Conservation (phyloP, 2,329 filamentous ascomycete genomes). For the Paecilomyces variotii region DNA sequence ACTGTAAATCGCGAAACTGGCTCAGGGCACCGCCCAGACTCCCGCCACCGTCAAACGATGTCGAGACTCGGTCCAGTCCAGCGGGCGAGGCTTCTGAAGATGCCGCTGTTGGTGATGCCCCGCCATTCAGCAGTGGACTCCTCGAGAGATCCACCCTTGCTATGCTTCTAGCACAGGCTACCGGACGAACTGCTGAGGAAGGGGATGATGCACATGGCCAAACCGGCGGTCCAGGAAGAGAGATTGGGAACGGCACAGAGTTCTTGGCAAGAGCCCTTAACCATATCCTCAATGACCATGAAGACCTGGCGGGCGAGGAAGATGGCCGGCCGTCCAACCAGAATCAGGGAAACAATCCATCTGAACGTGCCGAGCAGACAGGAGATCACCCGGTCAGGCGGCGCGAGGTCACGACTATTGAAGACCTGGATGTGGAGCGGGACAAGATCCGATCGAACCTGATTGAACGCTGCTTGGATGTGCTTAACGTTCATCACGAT, state of each 20-base stretch:
- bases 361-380: slow-evolving; percentile 16
- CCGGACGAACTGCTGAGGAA: slow-evolving; percentile 17
- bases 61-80: slow-evolving; percentile 22
- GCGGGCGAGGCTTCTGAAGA: slow-evolving; percentile 24
- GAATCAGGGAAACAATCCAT: slow-evolving; percentile 10
- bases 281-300: slow-evolving; percentile 29
- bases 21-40: slow-evolving; percentile 55
- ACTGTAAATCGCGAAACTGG: slow-evolving; percentile 59
- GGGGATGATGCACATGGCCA: slow-evolving; percentile 13
- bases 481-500: slow-evolving; percentile 78
- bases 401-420: slow-evolving; percentile 48
- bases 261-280: slow-evolving; percentile 36
- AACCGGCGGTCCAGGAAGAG: slow-evolving; percentile 19
- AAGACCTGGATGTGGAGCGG: slow-evolving; percentile 72
- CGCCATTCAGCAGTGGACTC: slow-evolving; percentile 16
- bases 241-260: slow-evolving; percentile 25
- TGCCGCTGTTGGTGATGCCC: slow-evolving; percentile 15
- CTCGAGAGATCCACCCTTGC: slow-evolving; percentile 24
- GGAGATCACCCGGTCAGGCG: slow-evolving; percentile 14
- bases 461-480: slow-evolving; percentile 83
- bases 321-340: slow-evolving; percentile 16
- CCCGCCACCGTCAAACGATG: slow-evolving; percentile 57
- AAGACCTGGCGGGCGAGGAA: slow-evolving; percentile 15
- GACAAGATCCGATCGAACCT: slow-evolving; percentile 64
- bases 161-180: slow-evolving; percentile 26